Evolutionary conservation across 768 basidiomycete genomes (phyloP).

Genomic region (Rhizopogon vesiculosus): DNA sequence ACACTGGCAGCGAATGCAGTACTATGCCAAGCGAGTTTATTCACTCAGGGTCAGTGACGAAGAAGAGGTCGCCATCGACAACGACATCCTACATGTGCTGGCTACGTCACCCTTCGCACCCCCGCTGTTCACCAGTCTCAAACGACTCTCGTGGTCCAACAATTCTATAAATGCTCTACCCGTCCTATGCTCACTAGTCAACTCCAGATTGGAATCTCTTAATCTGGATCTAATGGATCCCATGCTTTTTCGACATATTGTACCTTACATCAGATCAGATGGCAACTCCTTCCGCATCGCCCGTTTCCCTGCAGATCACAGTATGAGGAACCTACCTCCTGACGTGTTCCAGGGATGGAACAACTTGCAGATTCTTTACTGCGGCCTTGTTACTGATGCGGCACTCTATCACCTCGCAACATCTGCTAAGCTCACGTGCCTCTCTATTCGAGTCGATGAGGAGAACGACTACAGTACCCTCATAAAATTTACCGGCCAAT

Average conservation of each 20-base stretch:
- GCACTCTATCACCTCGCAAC: neutral
- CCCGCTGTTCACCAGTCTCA: neutral
- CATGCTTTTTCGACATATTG: neutral
- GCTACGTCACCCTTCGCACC: neutral
- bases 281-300: neutral
- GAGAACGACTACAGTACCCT: neutral
- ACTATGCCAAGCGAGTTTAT: neutral
- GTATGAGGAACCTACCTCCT: neutral
- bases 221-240: neutral
- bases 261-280: neutral
- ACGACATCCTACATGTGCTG: neutral
- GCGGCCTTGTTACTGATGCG: neutral
- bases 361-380: neutral
- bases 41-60: neutral
- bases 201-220: neutral
- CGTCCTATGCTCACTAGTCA: neutral
- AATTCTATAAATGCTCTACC: slow-evolving; percentile 1
- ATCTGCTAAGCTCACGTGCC: neutral
- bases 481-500: neutral
- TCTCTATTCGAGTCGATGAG: neutral
- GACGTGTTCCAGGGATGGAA: neutral
- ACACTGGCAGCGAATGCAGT: neutral
- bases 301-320: neutral
- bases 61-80: neutral
- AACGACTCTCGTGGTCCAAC: neutral